Conservation (phyloP, 345 rosid species). For the Salix exigua region DNA sequence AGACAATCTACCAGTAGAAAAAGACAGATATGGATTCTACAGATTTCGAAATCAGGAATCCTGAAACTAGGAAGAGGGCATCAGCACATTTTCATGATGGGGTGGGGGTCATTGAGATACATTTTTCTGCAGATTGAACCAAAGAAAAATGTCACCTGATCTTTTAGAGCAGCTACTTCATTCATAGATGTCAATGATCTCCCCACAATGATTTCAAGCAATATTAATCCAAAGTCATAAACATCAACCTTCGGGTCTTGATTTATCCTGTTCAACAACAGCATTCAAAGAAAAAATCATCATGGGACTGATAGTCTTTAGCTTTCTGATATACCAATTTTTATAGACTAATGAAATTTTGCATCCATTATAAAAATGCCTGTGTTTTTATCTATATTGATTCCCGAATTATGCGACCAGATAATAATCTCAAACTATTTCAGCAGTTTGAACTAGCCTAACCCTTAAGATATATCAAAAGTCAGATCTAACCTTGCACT, state of each 20-base stretch:
- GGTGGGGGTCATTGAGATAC: not conserved
- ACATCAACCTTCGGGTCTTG: conserved; percentile 59
- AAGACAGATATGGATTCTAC: not conserved
- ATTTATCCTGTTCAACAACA: conserved; percentile 35
- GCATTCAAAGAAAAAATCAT: not conserved
- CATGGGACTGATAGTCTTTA: not conserved
- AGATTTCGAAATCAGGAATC: not conserved
- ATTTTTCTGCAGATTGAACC: not conserved
- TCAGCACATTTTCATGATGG: not conserved
- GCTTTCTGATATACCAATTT: not conserved
- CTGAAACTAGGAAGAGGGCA: not conserved
- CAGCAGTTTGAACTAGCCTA: not conserved
- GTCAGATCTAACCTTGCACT: conserved; percentile 43
- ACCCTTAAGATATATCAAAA: not conserved
- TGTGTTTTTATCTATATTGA: not conserved
- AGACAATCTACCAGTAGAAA: not conserved
- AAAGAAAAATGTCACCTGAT: conserved; percentile 42
- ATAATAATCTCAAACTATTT: not conserved
- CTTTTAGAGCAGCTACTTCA: conserved; percentile 51
- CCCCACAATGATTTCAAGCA: conserved; percentile 80
- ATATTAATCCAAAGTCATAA: conserved; percentile 74
- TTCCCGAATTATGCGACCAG: not conserved
- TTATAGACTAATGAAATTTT: not conserved
- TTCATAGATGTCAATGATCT: conserved; percentile 47
- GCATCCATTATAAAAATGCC: not conserved